phyloP scores from a whole-genome alignment of 768 basidiomycete species.

The Pleurotus sapidus region DNA sequence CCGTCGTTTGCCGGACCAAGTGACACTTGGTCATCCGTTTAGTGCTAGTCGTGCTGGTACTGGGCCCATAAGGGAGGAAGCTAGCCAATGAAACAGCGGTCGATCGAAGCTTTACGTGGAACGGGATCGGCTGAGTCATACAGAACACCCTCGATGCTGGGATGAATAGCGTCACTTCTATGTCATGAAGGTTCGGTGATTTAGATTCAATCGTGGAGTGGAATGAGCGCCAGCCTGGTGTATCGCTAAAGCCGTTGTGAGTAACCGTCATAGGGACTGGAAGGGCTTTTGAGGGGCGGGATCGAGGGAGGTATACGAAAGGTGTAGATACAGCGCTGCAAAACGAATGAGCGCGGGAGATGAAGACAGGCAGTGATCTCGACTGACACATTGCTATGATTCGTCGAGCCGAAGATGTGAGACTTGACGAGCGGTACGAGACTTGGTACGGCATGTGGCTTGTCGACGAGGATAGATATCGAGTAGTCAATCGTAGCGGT shows the following conservation, averaged over 20 bases:
- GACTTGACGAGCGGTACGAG: constrained; percentile 40
- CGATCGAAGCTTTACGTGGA: constrained; percentile 60
- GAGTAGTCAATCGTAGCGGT: constrained; percentile 62
- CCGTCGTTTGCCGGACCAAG: constrained; percentile 63
- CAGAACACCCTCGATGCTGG: constrained; percentile 61
- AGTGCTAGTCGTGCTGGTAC: constrained; percentile 22
- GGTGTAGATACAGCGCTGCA: constrained; percentile 53
- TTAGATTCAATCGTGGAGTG: constrained; percentile 39
- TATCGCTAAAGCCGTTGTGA: constrained; percentile 37
- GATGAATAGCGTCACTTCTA: constrained; percentile 38
- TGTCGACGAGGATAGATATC: constrained; percentile 49
- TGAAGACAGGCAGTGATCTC: neutral
- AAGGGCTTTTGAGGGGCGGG: constrained; percentile 51
- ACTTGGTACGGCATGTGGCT: constrained; percentile 38
- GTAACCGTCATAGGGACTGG: constrained; percentile 40
- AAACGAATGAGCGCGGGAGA: neutral
- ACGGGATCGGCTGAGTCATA: constrained; percentile 61
- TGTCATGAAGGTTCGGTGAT: constrained; percentile 33
- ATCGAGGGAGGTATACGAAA: constrained; percentile 65
- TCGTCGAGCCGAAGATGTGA: constrained; percentile 42
- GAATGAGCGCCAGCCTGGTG: constrained; percentile 49
- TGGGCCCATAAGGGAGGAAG: constrained; percentile 60
- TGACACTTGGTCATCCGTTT: constrained; percentile 51
- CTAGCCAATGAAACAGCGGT: constrained; percentile 52
- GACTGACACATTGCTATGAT: constrained; percentile 47